Evolutionary conservation across 495 filamentous ascomycete genomes (phyloP).

Genomic region (Pseudevernia furfuracea): DNA sequence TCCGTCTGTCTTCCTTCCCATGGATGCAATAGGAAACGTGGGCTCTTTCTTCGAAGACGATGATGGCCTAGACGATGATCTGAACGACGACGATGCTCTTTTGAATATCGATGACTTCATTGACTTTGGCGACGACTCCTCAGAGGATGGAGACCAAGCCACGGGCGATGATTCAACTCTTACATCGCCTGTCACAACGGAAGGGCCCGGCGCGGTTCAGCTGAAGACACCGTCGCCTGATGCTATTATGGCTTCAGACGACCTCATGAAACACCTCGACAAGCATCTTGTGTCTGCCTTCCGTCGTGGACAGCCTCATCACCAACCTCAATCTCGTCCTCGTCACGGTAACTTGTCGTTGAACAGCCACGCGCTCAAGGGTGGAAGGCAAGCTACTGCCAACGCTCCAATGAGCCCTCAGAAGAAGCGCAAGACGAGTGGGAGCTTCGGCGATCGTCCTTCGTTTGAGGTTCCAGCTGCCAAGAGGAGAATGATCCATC

Average conservation of each 20-base stretch:
- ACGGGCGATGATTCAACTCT: constrained; percentile 27
- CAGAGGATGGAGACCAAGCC: constrained; percentile 39
- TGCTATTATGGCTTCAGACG: constrained; percentile 43
- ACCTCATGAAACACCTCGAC: constrained; percentile 61
- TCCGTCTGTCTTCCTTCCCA: constrained; percentile 70
- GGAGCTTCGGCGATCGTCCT: constrained; percentile 9
- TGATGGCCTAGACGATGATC: constrained; percentile 48
- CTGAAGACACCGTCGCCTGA: constrained; percentile 33
- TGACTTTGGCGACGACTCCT: constrained; percentile 55
- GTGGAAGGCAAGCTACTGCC: constrained; percentile 45
- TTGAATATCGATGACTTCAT: constrained; percentile 67
- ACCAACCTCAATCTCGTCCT: constrained; percentile 51
- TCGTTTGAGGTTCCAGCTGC: neutral
- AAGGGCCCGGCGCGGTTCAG: neutral
- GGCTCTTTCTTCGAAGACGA: constrained; percentile 38
- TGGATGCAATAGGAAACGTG: constrained; percentile 50
- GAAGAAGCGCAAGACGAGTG: constrained; percentile 39
- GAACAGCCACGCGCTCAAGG: constrained; percentile 41
- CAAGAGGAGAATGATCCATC: constrained; percentile 14
- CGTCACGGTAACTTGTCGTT: constrained; percentile 45
- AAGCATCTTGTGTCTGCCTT: constrained; percentile 67
- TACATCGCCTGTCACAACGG: constrained; percentile 18
- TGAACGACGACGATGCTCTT: constrained; percentile 57
- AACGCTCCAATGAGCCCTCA: constrained; percentile 48
- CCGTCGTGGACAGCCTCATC: constrained; percentile 67